Evolutionary conservation across 192 early-diverging fungal species (phyloP).

Genomic region (Oehlia diaphana): DNA sequence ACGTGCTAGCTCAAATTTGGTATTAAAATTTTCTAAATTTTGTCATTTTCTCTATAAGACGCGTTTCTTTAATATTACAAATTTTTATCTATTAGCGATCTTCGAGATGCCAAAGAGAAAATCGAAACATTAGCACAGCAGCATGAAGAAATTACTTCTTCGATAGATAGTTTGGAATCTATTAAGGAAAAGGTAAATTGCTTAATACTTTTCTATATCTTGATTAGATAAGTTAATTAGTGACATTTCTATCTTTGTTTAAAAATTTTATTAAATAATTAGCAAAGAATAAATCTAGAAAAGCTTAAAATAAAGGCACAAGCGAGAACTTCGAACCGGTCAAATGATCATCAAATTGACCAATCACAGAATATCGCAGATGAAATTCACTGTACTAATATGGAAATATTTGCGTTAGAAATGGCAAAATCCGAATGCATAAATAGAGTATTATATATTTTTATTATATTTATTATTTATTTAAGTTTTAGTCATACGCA

Average conservation of each 20-base stretch:
- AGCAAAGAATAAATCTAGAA: slow-evolving; percentile 26
- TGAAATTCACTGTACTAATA: slow-evolving; percentile 14
- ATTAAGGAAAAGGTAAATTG: slow-evolving; percentile 15
- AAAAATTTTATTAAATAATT: background rate
- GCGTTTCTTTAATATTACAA: background rate
- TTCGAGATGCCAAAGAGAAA: slow-evolving; percentile 6
- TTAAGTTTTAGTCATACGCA: background rate
- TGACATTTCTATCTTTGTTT: background rate
- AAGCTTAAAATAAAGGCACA: slow-evolving; percentile 2
- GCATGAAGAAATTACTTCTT: slow-evolving; percentile 30
- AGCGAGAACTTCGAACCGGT: background rate
- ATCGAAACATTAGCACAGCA: slow-evolving; percentile 12
- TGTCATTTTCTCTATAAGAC: background rate
- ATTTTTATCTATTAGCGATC: background rate
- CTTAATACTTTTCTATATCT: background rate
- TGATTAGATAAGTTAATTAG: background rate
- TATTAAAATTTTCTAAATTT: background rate
- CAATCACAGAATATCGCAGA: background rate
- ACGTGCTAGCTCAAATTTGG: slow-evolving; percentile 29
- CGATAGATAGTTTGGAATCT: slow-evolving; percentile 29
- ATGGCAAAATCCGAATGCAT: background rate
- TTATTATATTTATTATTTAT: background rate
- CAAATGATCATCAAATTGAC: background rate
- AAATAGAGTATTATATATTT: slow-evolving; percentile 1
- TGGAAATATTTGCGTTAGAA: slow-evolving; percentile 28